Conservation (phyloP, 768 basidiomycete genomes). For the Xerocomellus dryophilus region DNA sequence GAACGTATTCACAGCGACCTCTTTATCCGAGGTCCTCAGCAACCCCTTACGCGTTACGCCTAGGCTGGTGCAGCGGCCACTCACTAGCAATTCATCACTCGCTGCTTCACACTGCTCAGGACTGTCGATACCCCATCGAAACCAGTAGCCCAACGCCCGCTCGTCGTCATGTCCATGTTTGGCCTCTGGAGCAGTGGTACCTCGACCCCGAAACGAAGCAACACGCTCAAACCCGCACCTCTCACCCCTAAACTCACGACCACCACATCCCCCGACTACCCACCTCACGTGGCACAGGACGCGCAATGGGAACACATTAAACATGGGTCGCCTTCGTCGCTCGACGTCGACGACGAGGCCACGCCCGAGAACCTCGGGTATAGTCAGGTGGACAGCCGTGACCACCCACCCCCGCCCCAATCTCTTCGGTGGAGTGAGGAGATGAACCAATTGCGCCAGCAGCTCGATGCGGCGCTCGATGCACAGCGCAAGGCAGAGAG, state of each 20-base stretch:
- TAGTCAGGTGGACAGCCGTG: constrained; percentile 19
- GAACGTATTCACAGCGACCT: neutral
- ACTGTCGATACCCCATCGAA: neutral
- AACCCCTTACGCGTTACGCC: neutral
- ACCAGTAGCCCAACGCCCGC: neutral
- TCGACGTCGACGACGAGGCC: constrained; percentile 17
- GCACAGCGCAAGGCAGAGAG: constrained; percentile 16
- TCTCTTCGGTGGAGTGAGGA: constrained; percentile 10
- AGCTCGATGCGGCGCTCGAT: constrained; percentile 12
- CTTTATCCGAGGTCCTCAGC: neutral
- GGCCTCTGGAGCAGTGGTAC: constrained; percentile 7
- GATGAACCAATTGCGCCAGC: constrained; percentile 3
- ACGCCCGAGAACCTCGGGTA: constrained; percentile 17
- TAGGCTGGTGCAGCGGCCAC: neutral
- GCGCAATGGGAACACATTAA: constrained; percentile 25
- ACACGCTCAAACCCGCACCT: constrained; percentile 18
- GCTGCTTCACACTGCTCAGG: neutral
- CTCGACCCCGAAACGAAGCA: constrained; percentile 18
- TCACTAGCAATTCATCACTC: neutral
- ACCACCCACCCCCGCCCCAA: neutral
- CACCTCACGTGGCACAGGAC: constrained; percentile 6
- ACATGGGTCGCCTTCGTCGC: constrained; percentile 12
- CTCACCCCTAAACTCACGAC: constrained; percentile 26
- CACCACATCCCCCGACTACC: constrained; percentile 6
- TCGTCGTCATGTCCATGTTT: neutral